Conservation (phyloP, 129 eudicot genomes). For the Dittrichia graveolens region DNA sequence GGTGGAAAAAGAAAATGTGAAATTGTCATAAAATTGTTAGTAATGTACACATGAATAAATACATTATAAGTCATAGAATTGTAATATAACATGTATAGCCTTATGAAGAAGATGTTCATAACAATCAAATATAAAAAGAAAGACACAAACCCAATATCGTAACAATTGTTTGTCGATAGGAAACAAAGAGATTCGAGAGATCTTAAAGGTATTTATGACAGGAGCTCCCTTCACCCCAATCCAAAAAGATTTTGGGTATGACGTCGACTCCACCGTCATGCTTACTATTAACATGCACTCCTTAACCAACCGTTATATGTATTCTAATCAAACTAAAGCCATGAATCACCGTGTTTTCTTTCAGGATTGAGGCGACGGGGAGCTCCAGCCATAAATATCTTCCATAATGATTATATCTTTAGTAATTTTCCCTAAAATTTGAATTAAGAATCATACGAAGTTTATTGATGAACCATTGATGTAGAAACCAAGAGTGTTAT, state of each 20-base stretch:
- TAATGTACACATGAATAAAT: no score
- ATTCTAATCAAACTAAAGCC: neutral
- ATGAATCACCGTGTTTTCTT: slow-evolving; percentile 18
- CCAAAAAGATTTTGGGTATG: slow-evolving; percentile 27
- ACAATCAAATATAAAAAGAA: no score
- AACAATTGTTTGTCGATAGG: neutral
- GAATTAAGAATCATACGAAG: neutral
- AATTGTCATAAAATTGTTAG: no score
- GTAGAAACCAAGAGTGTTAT: neutral
- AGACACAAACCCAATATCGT: neutral
- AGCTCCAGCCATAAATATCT: slow-evolving; percentile 29
- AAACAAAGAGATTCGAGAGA: no score
- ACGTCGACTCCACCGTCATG: slow-evolving; percentile 38
- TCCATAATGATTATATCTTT: neutral
- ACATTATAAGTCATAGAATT: no score
- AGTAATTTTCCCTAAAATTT: neutral
- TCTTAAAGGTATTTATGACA: neutral
- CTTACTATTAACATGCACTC: slow-evolving; percentile 25
- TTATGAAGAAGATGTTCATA: no score
- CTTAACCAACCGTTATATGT: neutral
- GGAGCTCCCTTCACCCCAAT: slow-evolving; percentile 53
- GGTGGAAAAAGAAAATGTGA: no score
- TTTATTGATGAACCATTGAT: slow-evolving; percentile 7
- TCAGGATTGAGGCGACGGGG: slow-evolving; percentile 28
- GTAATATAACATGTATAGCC: no score